A percentile compares a stretch with the other conserved stretches of the same genome.
These are phyloP conservation scores for Solanum tacnaense DNA, from an alignment of 257 asterid species.

Conservation along the genomic window DNA sequence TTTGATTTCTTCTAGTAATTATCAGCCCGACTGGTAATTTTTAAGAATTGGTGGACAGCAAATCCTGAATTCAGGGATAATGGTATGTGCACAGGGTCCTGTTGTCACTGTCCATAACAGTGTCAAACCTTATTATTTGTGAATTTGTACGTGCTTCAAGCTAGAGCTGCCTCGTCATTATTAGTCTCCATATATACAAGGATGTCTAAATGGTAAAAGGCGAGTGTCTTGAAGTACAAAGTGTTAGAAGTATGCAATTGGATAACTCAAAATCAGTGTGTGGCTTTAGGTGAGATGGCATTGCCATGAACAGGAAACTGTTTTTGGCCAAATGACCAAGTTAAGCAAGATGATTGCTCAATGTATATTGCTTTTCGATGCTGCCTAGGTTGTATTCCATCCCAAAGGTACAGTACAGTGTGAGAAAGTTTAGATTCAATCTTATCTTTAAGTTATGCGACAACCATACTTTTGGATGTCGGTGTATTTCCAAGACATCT, in stretches of 20 bases:
- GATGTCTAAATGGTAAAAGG: not conserved
- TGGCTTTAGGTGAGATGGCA: not conserved
- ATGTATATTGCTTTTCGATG: constrained; percentile 1
- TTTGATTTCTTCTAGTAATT: constrained; percentile 33
- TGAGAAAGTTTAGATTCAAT: not conserved
- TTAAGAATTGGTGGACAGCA: not conserved
- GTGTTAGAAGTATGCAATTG: not conserved
- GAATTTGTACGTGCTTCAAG: not conserved
- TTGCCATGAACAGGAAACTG: not conserved
- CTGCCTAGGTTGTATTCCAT: not conserved
- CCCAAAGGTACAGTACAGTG: constrained; percentile 1
- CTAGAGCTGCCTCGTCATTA: not conserved
- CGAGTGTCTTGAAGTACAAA: not conserved
- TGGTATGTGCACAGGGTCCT: not conserved
- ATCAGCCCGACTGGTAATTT: not conserved
- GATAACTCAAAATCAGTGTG: not conserved
- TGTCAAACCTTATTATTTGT: not conserved
- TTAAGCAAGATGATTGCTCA: not conserved
- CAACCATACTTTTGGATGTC: constrained; percentile 1
- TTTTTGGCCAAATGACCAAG: not conserved
- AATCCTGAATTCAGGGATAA: not conserved
- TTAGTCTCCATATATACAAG: not conserved
- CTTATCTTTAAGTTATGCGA: not conserved
- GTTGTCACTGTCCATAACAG: not conserved
- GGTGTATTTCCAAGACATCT: not conserved